These are phyloP conservation scores for Globisporangium sylvaticum DNA, from an alignment of 352 stramenopile genomes.

Conservation along the genomic window DNA sequence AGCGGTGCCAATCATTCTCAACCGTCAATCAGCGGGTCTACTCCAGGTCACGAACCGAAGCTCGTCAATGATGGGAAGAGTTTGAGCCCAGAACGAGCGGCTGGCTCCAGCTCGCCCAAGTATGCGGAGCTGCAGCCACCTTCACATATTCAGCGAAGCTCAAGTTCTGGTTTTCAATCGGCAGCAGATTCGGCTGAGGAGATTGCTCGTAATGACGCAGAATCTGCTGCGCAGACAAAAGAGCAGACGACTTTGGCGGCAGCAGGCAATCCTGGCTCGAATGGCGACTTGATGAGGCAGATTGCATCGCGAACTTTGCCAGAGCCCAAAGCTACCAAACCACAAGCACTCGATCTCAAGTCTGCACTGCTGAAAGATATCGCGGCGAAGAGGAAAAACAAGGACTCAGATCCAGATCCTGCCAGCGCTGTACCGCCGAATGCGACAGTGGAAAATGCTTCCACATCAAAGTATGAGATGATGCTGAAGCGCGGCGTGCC, in stretches of 20 bases:
- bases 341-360: constrained; percentile 7
- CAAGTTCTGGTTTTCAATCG: background rate
- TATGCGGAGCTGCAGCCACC: constrained; percentile 5
- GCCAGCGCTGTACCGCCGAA: background rate
- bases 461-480: constrained; percentile 40
- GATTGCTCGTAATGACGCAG: background rate
- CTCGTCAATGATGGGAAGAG: background rate
- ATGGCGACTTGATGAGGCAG: background rate
- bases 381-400: background rate
- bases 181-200: background rate
- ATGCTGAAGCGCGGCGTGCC: constrained; percentile 71
- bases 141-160: background rate
- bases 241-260: background rate
- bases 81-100: background rate
- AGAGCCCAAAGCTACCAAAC: background rate
- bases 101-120: constrained; percentile 1
- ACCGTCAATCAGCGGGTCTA: background rate
- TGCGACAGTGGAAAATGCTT: background rate
- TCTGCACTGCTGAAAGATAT: constrained; percentile 10
- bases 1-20: background rate
- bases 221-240: background rate
- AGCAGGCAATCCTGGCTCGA: background rate
- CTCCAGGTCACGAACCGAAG: background rate
- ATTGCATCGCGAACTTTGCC: background rate
- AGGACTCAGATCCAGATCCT: background rate